Conservation (phyloP, 2,329 filamentous ascomycete species). For the Botrytis paeoniae region DNA sequence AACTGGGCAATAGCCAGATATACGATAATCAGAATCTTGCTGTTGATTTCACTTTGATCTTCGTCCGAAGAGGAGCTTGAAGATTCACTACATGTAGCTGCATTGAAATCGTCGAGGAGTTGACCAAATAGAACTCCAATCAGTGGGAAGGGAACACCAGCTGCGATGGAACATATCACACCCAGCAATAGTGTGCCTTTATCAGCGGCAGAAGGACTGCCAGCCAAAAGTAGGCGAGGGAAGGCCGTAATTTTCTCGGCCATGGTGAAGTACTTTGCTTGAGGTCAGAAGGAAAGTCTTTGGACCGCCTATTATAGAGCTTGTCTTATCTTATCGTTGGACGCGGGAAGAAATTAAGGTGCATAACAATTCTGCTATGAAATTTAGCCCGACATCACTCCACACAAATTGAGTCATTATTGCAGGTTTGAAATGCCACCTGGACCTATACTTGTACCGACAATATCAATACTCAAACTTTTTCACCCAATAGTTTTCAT, state of each 20-base stretch:
- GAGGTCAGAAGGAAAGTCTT: neutral
- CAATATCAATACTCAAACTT: constrained; percentile 1
- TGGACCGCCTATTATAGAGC: constrained; percentile 8
- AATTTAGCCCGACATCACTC: neutral
- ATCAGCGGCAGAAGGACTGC: constrained; percentile 30
- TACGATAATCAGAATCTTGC: constrained; percentile 58
- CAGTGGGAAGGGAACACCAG: constrained; percentile 60
- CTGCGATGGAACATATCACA: constrained; percentile 42
- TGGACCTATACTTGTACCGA: neutral
- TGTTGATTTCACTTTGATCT: constrained; percentile 21
- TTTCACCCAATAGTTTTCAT: neutral
- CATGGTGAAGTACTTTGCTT: constrained; percentile 9
- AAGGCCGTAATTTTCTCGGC: constrained; percentile 21
- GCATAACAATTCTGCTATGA: neutral
- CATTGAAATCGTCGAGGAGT: constrained; percentile 60
- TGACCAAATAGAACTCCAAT: constrained; percentile 64
- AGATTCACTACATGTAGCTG: constrained; percentile 42
- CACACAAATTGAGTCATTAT: neutral
- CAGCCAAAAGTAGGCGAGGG: constrained; percentile 24
- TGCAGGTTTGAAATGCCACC: neutral
- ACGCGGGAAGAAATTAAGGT: neutral
- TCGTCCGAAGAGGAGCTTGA: constrained; percentile 3
- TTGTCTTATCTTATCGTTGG: neutral
- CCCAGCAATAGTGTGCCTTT: constrained; percentile 41
- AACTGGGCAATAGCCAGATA: constrained; percentile 64